phyloP scores from a whole-genome alignment of 2,329 filamentous ascomycete genomes.

The Fusarium continuum region DNA sequence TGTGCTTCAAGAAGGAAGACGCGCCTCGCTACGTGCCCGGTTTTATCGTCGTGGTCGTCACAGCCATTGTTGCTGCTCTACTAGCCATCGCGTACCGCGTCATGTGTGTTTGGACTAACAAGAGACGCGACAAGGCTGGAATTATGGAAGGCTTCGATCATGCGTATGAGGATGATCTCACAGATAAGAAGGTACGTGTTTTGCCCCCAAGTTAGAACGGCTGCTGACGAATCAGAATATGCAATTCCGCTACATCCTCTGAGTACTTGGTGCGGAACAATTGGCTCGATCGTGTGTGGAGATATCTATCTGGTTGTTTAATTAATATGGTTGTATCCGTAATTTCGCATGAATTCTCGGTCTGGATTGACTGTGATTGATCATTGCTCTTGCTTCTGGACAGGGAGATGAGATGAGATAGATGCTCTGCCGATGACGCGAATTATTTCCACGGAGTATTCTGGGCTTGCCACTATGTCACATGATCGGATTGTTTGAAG shows the following conservation, averaged over 20 bases:
- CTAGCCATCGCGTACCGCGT: constrained; percentile 55
- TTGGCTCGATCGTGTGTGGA: not conserved
- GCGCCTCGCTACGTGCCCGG: constrained; percentile 52
- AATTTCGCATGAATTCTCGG: not conserved
- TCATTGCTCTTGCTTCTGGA: not conserved
- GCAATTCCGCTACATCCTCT: constrained; percentile 35
- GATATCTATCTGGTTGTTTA: not conserved
- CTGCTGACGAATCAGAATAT: constrained; percentile 17
- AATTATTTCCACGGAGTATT: no score
- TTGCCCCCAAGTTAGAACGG: fast-evolving
- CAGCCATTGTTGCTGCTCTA: constrained; percentile 41
- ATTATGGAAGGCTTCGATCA: constrained; percentile 60
- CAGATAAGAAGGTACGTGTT: constrained; percentile 49
- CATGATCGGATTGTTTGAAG: no score
- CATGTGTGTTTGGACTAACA: constrained; percentile 56
- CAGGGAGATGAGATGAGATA: not conserved
- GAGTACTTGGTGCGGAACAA: not conserved
- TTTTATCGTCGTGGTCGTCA: constrained; percentile 52
- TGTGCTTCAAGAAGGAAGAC: constrained; percentile 53
- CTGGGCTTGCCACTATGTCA: no score
- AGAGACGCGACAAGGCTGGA: constrained; percentile 52
- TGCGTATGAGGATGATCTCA: constrained; percentile 62
- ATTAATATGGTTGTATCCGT: not conserved
- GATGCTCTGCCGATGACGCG: no score
- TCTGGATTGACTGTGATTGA: not conserved